These are phyloP conservation scores for Verticillium tricorpus DNA, from an alignment of 2,329 filamentous ascomycete genomes.

Conservation along the genomic window DNA sequence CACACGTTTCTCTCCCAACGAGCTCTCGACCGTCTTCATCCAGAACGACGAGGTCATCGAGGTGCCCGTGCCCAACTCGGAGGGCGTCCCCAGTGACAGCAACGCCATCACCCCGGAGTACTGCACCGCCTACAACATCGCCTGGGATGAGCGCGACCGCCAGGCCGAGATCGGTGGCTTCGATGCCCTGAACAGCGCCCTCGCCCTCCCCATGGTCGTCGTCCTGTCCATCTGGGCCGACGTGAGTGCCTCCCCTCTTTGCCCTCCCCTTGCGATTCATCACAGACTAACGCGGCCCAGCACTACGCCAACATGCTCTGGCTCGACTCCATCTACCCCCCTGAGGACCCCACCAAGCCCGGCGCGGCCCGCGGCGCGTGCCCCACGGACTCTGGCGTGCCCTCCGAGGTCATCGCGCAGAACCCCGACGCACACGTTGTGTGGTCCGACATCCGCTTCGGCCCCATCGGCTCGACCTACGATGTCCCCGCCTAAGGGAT, in stretches of 20 bases:
- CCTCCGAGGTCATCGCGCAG: constrained; percentile 13
- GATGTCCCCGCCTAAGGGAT: background rate
- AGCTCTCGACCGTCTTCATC: constrained; percentile 56
- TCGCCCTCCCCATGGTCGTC: constrained; percentile 55
- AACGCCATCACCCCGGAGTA: constrained; percentile 46
- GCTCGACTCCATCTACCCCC: constrained; percentile 60
- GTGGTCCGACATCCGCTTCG: constrained; percentile 45
- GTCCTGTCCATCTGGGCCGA: constrained; percentile 61
- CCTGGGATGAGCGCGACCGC: constrained; percentile 46
- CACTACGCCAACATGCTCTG: constrained; percentile 63
- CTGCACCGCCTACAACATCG: constrained; percentile 49
- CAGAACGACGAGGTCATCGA: constrained; percentile 51
- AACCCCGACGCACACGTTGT: constrained; percentile 27
- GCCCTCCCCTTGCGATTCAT: background rate
- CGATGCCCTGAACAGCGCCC: constrained; percentile 43
- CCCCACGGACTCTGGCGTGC: constrained; percentile 18
- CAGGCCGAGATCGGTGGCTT: constrained; percentile 52
- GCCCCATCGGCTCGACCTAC: constrained; percentile 35
- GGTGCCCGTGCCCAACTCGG: constrained; percentile 38
- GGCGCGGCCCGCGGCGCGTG: constrained; percentile 19
- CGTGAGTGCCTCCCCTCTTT: constrained; percentile 9
- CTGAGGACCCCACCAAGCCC: constrained; percentile 18
- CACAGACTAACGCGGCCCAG: background rate
- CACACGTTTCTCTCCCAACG: constrained; percentile 53
- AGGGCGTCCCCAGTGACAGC: constrained; percentile 16